A percentile compares a stretch with the other conserved stretches of the same genome.
phyloP scores from a whole-genome alignment of 345 rosid genomes.

The Sapria himalayana region DNA sequence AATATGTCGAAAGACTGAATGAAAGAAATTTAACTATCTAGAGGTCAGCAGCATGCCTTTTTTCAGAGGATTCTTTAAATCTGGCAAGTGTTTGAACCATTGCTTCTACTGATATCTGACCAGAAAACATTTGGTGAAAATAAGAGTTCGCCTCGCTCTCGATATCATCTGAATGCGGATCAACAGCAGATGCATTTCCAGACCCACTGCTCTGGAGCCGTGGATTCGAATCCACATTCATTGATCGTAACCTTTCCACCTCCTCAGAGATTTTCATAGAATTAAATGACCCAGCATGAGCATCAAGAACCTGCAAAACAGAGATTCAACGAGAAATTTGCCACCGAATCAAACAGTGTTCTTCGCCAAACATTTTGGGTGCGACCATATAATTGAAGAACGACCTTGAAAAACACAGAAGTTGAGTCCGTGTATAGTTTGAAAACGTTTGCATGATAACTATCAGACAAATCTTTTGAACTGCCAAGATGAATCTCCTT shows the following conservation, averaged over 20 bases:
- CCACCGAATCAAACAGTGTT: not conserved
- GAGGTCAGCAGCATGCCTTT: conserved; percentile 22
- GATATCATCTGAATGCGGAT: conserved; percentile 54
- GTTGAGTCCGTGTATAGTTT: conserved; percentile 42
- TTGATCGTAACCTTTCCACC: conserved; percentile 39
- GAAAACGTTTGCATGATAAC: conserved; percentile 30
- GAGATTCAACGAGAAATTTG: conserved; percentile 1
- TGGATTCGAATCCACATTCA: conserved; percentile 29
- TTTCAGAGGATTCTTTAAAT: conserved; percentile 62
- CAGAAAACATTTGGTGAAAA: conserved; percentile 90
- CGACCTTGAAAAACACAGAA: conserved; percentile 54
- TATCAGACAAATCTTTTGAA: conserved; percentile 38
- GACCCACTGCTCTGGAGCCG: conserved; percentile 57
- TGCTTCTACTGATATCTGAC: conserved; percentile 57
- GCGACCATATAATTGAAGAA: not conserved
- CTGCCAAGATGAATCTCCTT: conserved; percentile 52
- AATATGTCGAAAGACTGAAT: not conserved
- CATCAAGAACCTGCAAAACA: conserved; percentile 38
- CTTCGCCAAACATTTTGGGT: not conserved
- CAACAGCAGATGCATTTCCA: conserved; percentile 41
- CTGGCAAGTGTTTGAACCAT: conserved; percentile 94
- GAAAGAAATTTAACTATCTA: not conserved
- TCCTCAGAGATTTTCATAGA: conserved; percentile 49
- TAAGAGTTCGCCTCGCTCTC: conserved; percentile 90
- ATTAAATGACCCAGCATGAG: conserved; percentile 21